phyloP scores from a whole-genome alignment of 345 rosid genomes.

The Dimocarpus longan region DNA sequence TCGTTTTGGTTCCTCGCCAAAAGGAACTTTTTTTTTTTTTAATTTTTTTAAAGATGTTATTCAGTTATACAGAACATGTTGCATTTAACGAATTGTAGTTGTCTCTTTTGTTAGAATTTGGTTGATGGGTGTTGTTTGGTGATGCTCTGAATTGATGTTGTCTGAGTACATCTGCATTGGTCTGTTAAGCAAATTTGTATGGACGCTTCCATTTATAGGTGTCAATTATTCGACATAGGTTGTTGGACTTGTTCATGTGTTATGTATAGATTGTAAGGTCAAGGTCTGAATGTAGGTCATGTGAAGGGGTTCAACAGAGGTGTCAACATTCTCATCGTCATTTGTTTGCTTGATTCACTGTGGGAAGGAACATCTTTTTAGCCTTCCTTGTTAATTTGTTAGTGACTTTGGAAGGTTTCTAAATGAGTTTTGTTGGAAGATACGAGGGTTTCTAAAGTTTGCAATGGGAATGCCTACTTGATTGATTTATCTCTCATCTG shows the following conservation, averaged over 20 bases:
- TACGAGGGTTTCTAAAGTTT: neutral
- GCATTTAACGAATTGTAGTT: neutral
- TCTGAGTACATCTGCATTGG: neutral
- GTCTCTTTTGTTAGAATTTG: neutral
- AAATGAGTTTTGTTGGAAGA: no score
- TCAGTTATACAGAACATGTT: neutral
- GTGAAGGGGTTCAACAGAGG: neutral
- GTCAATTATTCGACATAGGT: neutral
- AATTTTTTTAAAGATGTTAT: neutral
- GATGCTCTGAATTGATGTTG: conserved; percentile 3
- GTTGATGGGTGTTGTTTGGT: neutral
- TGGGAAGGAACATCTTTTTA: neutral
- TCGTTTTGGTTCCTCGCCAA: neutral
- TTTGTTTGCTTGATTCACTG: neutral
- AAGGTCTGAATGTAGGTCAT: neutral
- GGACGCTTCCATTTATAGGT: neutral
- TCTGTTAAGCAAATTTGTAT: neutral
- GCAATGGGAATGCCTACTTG: neutral
- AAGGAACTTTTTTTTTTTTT: neutral
- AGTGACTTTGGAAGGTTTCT: no score
- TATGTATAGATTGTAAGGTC: neutral
- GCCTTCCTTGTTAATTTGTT: no score
- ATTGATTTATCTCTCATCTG: neutral
- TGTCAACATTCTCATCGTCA: neutral
- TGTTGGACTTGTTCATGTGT: no score